A percentile compares a stretch with the other conserved stretches of the same genome.
Conservation (phyloP, 1,284 basidiomycete species). For the Gomphus bonarii region DNA sequence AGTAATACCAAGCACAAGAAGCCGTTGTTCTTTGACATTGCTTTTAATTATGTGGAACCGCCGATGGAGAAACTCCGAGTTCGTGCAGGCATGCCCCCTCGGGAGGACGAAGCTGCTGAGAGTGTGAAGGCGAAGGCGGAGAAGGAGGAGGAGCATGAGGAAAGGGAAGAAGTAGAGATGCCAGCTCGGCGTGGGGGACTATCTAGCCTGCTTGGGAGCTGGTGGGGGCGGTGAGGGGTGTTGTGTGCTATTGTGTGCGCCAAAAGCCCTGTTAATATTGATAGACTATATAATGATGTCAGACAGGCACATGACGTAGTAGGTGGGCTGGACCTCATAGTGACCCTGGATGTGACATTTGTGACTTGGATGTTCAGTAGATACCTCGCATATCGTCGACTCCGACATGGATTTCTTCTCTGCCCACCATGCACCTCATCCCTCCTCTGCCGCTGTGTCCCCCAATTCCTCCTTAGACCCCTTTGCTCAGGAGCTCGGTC, state of each 20-base stretch:
- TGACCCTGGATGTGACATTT: background rate
- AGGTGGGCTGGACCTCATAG: background rate
- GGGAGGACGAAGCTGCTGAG: background rate
- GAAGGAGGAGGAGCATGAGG: constrained; percentile 18
- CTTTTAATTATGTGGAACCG: constrained; percentile 83
- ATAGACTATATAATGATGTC: background rate
- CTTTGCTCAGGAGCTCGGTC: constrained; percentile 19
- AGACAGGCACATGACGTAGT: constrained; percentile 2
- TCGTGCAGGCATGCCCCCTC: constrained; percentile 49
- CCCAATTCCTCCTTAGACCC: constrained; percentile 11
- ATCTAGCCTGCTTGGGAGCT: constrained; percentile 6
- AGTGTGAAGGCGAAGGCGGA: constrained; percentile 22
- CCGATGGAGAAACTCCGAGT: constrained; percentile 70
- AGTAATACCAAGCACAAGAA: constrained; percentile 54
- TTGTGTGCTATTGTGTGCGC: background rate
- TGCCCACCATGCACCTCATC: constrained; percentile 5
- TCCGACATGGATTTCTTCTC: constrained; percentile 11
- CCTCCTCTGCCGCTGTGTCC: background rate
- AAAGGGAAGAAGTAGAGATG: background rate
- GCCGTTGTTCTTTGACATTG: constrained; percentile 86
- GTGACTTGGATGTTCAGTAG: background rate
- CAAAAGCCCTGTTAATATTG: background rate
- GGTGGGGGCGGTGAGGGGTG: constrained; percentile 6
- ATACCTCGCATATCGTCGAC: background rate
- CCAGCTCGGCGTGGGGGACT: background rate